Conservation (phyloP, 78 protist genomes). For the Dictyostelium purpureum region DNA sequence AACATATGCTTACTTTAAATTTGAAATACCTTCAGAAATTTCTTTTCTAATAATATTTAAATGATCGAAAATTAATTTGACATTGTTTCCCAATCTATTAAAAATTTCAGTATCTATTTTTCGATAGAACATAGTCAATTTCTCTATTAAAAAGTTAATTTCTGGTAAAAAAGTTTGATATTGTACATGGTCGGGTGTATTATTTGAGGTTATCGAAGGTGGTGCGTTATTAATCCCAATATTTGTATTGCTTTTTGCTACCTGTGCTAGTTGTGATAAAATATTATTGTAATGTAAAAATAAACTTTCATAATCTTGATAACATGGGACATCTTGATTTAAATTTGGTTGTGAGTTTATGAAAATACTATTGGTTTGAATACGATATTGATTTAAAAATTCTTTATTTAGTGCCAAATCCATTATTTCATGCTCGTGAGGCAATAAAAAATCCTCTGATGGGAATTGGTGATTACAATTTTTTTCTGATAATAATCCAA, state of each 20-base stretch:
- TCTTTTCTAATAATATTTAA: slow-evolving; percentile 52
- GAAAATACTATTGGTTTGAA: slow-evolving; percentile 20
- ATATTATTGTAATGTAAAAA: not conserved
- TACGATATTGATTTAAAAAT: slow-evolving; percentile 35
- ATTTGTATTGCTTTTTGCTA: not conserved
- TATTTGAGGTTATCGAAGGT: not conserved
- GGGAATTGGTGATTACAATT: not conserved
- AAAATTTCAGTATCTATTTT: slow-evolving; percentile 19
- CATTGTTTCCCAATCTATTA: slow-evolving; percentile 53
- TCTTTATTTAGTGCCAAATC: slow-evolving; percentile 33
- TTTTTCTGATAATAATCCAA: not conserved
- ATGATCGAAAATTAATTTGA: slow-evolving; percentile 55
- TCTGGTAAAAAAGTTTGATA: slow-evolving; percentile 10
- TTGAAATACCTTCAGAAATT: not conserved
- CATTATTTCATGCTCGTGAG: slow-evolving; percentile 29
- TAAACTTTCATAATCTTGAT: slow-evolving; percentile 22
- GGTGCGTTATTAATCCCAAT: not conserved
- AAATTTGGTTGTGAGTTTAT: slow-evolving; percentile 10
- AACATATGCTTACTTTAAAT: not conserved
- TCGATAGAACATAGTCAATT: not conserved
- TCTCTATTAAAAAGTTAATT: slow-evolving; percentile 17
- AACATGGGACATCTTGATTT: slow-evolving; percentile 22
- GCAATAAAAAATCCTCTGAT: not conserved
- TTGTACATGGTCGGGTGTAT: not conserved
- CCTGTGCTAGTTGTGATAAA: slow-evolving; percentile 2